phyloP scores from a whole-genome alignment of 352 stramenopile species.

The Pythium periplocum region DNA sequence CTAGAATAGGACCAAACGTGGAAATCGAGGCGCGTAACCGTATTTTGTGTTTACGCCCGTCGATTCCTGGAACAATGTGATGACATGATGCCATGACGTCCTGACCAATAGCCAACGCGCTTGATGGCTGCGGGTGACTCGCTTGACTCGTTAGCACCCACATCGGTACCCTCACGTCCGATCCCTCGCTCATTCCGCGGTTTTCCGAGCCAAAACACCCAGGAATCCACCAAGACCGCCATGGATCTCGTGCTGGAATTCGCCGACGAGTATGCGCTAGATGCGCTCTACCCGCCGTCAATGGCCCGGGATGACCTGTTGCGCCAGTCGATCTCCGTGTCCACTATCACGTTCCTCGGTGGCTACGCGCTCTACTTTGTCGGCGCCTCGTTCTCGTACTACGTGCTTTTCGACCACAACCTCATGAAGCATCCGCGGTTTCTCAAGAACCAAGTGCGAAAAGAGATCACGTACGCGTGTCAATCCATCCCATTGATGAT shows the following conservation, averaged over 20 bases:
- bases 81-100: too few species aligned
- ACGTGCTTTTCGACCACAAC: slow-evolving; percentile 58
- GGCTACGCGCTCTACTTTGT: slow-evolving; percentile 58
- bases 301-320: slow-evolving; percentile 34
- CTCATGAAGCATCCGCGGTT: slow-evolving; percentile 65
- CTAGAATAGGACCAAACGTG: too few species aligned
- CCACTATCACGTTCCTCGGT: slow-evolving; percentile 39
- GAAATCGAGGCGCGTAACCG: too few species aligned
- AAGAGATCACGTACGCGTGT: slow-evolving; percentile 45
- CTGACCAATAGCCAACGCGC: too few species aligned
- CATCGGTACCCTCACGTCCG: too few species aligned
- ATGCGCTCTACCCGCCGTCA: slow-evolving; percentile 42
- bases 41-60: too few species aligned
- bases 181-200: too few species aligned
- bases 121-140: too few species aligned
- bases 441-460: slow-evolving; percentile 48
- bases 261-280: slow-evolving; percentile 41
- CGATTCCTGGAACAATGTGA: too few species aligned
- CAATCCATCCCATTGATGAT: slow-evolving; percentile 66
- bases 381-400: slow-evolving; percentile 40
- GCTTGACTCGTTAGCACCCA: too few species aligned
- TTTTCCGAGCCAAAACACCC: too few species aligned
- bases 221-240: neutral
- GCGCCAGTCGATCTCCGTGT: slow-evolving; percentile 47
- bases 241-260: slow-evolving; percentile 67